Conservation (phyloP, 768 basidiomycete genomes). For the Trametes cingulata region DNA sequence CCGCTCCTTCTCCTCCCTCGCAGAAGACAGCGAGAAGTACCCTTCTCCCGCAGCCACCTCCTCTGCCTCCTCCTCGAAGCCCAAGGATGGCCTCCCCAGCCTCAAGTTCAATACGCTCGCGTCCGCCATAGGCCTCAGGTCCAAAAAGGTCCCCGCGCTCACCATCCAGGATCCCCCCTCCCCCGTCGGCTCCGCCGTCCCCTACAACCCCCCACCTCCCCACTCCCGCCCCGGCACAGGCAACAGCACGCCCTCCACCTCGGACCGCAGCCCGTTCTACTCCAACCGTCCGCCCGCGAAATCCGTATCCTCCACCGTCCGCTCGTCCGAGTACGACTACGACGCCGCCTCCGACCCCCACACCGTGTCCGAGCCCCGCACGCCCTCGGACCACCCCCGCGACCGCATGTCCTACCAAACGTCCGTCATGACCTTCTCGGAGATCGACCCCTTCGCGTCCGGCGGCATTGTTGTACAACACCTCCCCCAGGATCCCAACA, state of each 20-base stretch:
- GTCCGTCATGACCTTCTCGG: slow-evolving; percentile 63
- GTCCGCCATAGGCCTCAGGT: slow-evolving; percentile 62
- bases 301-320: slow-evolving; percentile 53
- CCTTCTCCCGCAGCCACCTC: neutral
- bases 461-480: slow-evolving; percentile 45
- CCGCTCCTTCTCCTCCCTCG: slow-evolving; percentile 23
- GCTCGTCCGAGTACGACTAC: slow-evolving; percentile 50
- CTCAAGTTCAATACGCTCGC: slow-evolving; percentile 58
- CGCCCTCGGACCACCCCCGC: slow-evolving; percentile 47
- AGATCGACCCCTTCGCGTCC: slow-evolving; percentile 64
- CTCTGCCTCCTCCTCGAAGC: slow-evolving; percentile 21
- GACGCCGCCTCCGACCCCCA: slow-evolving; percentile 30
- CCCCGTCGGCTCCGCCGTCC: slow-evolving; percentile 19
- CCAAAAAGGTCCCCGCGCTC: slow-evolving; percentile 55
- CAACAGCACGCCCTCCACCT: slow-evolving; percentile 16
- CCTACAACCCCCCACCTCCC: neutral
- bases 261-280: slow-evolving; percentile 27
- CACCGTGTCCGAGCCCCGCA: slow-evolving; percentile 45
- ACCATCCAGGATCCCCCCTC: slow-evolving; percentile 53
- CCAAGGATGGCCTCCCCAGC: slow-evolving; percentile 25
- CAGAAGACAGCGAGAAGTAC: slow-evolving; percentile 25
- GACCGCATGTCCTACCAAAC: slow-evolving; percentile 40
- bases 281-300: slow-evolving; percentile 49
- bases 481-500: slow-evolving; percentile 43
- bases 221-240: slow-evolving; percentile 17